Base-by-base conservation (phyloP, 345 rosid species). In the Cardamine resedifolia region DNA sequence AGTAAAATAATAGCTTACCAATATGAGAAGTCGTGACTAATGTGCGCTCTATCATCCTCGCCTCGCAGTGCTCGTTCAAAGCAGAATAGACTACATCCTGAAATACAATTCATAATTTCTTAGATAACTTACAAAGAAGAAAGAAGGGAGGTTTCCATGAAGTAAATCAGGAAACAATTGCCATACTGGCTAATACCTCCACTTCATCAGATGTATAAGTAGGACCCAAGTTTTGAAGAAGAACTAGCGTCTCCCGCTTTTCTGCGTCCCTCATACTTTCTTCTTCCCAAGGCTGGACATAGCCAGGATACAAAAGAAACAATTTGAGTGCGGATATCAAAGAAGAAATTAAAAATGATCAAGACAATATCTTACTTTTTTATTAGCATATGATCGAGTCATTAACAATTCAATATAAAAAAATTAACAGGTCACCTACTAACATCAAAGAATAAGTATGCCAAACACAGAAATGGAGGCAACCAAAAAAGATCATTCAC, bases 151-250 rank as follows among this genome's bases (percentile, higher is more conserved):
- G 60, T 56, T 56, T 36, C 18, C 43, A 63, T 11, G 7, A 36
- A 31, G 45, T 64, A 39, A 16, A 64, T 15, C 48, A 49, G 55
- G 14, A 64, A 20, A 64, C 31, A 64, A 39, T n/a, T 47, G 36
- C 16, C 33, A 20, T 23, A 45, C 43, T 38, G 43, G 28, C 30
- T 33, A 57, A 70, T 85, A 94, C 98, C 94, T 89, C 85, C 36
- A 91, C 92, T 68, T 87, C 95, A 2, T 60, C 62, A 52, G 91
- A 81, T 50, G 87, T 85, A 76, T 61, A 91, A 45, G 84, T 66
- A 56, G 92, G 92, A 80, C 82, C 91, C 86, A 94, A 74, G 80
- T 91, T 91, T 63, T 62, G 90, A 65, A 91, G 90, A 52, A 91
- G 68, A 69, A 94, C 87, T 68, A 91, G 83, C 28, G 45, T 87